Evolutionary conservation across 1,284 basidiomycete genomes (phyloP).

Genomic region (Agaricales sp.): DNA sequence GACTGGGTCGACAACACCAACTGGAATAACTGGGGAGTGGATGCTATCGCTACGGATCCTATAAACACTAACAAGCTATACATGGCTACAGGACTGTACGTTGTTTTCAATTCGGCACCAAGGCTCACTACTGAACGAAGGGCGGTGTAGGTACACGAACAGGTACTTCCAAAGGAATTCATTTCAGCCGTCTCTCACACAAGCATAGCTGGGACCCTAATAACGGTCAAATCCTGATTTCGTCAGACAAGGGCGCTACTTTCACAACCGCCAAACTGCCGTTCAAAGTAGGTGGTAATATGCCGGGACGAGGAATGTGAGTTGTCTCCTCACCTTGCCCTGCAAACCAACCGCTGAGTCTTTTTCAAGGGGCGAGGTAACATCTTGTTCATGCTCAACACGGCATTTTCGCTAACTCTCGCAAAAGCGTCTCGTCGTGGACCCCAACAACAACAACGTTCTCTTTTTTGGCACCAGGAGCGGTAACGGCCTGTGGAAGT

Average conservation of each 20-base stretch:
- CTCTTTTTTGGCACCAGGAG: conserved; percentile 53
- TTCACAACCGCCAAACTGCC: conserved; percentile 41
- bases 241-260: conserved; percentile 43
- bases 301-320: conserved; percentile 51
- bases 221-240: conserved; percentile 55
- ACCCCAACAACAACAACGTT: conserved; percentile 50
- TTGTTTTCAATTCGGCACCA: background rate
- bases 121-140: background rate
- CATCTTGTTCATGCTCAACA: too few species aligned
- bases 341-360: conserved; percentile 4
- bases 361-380: conserved; percentile 26
- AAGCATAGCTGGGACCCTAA: conserved; percentile 59
- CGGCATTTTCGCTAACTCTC: too few species aligned
- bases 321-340: conserved; percentile 6
- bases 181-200: too few species aligned
- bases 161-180: background rate
- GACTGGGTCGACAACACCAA: conserved; percentile 45
- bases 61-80: conserved; percentile 45
- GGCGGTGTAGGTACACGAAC: background rate
- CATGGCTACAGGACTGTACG: conserved; percentile 21
- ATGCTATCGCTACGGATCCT: conserved; percentile 54
- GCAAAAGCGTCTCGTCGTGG: conserved; percentile 45
- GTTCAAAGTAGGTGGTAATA: conserved; percentile 60
- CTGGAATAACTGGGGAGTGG: conserved; percentile 59
- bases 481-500: conserved; percentile 57